Evolutionary conservation across 1,284 basidiomycete species (phyloP), one percentile per base, ranked within the genome.

Genomic region (Singerocomus inundabilis): DNA sequence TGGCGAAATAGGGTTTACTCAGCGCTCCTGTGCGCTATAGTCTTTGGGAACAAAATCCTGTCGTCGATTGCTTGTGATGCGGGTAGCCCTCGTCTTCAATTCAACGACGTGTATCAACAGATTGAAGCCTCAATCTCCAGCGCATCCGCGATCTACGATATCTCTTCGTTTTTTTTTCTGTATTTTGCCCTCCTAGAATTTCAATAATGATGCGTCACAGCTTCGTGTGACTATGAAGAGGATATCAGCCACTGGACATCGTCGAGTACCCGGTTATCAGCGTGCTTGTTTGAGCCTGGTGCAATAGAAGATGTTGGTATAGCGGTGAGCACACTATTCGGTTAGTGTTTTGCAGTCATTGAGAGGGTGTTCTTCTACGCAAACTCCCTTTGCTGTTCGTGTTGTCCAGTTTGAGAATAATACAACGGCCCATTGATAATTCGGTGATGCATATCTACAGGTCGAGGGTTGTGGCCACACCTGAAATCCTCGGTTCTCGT

Each of bases 401-500:
- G 10, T 45, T 21, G 2, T 31, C 18, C 13, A 6, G 10, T n/a
- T 24, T n/a, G 9, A 7, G 10, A 16, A 16, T 16, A 26, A 38
- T 4, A 11, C 6, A 11, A 38, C n/a, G n/a, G n/a, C n/a, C n/a
- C n/a, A n/a, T n/a, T n/a, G n/a, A n/a, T n/a, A n/a, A n/a, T n/a
- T n/a, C n/a, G n/a, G n/a, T n/a, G 4, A 2, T 21, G 4, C 21
- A 21, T 2, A 21, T n/a, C 15, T 38, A 25, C 24, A 38, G 37
- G 73, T 21, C 21, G 21, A 21, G 4, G 21, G 77, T 13, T 78
- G 78, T 10, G 80, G 81, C 77, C 80, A 58, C 26, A 21, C 51
- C 10, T 1, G 18, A 2, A 49, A 57, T 6, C 40, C 46, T 3
- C 48, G 58, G 4, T 51, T 55, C 37, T 60, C 57, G 0, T 81